A percentile compares a stretch with the other conserved stretches of the same genome.
These are phyloP conservation scores for Thelephora terrestris DNA, from an alignment of 1,284 basidiomycete species.

Conservation along the genomic window DNA sequence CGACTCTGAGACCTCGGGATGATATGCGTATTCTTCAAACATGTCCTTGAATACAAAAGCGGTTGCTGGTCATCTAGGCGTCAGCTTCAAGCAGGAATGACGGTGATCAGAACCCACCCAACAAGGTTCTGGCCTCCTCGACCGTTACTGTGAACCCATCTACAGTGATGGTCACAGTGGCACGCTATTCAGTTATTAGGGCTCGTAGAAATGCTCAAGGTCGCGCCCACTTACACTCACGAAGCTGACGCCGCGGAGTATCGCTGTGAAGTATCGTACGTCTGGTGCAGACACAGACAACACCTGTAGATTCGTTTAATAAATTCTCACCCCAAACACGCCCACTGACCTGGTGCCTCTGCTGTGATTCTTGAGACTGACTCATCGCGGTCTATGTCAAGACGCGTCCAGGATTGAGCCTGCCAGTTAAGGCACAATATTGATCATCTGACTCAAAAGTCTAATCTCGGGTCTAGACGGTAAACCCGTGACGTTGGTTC, in stretches of 20 bases:
- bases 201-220: slow-evolving; percentile 2
- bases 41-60: slow-evolving; percentile 77
- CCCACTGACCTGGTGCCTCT: too few species aligned
- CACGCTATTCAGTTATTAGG: slow-evolving; percentile 41
- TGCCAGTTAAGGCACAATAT: too few species aligned
- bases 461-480: too few species aligned
- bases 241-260: slow-evolving; percentile 74
- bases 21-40: slow-evolving; percentile 69
- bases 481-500: too few species aligned
- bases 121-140: slow-evolving; percentile 73
- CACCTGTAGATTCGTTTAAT: slow-evolving; percentile 34
- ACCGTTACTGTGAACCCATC: slow-evolving; percentile 77
- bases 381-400: too few species aligned
- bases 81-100: slow-evolving; percentile 1
- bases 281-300: slow-evolving; percentile 70
- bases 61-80: slow-evolving; percentile 43
- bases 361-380: too few species aligned
- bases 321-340: too few species aligned
- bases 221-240: slow-evolving; percentile 41
- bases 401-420: too few species aligned
- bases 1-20: slow-evolving; percentile 25
- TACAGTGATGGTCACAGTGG: slow-evolving; percentile 62
- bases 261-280: slow-evolving; percentile 62
- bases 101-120: slow-evolving; percentile 39
- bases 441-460: too few species aligned